A percentile compares a stretch with the other conserved stretches of the same genome.
Conservation (phyloP, 805 yeast species). For the Kregervanrija fluxuum region DNA sequence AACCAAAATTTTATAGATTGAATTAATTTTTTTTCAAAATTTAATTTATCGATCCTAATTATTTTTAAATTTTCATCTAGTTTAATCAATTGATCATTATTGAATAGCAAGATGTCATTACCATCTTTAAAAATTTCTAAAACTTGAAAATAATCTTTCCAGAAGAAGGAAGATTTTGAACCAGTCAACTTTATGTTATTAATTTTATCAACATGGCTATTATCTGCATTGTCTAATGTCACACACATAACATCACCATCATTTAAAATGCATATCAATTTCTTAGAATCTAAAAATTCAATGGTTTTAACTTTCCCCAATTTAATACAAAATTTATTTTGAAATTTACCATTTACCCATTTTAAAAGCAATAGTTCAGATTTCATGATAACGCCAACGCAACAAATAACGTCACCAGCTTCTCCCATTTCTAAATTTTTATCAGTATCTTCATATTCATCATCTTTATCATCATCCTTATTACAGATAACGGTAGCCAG, state of each 20-base stretch:
- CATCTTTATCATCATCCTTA: background rate
- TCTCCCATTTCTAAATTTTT: background rate
- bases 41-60: conserved; percentile 1
- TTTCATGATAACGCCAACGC: conserved; percentile 2
- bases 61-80: conserved; percentile 18
- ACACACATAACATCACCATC: too few species aligned
- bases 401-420: conserved; percentile 1
- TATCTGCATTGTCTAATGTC: too few species aligned
- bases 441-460: background rate
- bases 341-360: conserved; percentile 5
- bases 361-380: conserved; percentile 8
- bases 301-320: conserved; percentile 4
- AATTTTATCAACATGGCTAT: too few species aligned
- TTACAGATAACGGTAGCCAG: conserved; percentile 21
- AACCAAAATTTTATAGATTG: conserved; percentile 26
- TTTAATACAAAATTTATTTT: conserved; percentile 8
- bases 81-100: conserved; percentile 18
- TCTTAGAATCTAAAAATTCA: conserved; percentile 1
- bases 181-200: too few species aligned
- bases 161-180: too few species aligned
- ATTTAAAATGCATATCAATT: conserved; percentile 4
- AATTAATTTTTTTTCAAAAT: too few species aligned
- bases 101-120: conserved; percentile 5
- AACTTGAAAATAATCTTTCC: too few species aligned
- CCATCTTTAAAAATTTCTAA: too few species aligned